Evolutionary conservation across 2,329 filamentous ascomycete species (phyloP).

Genomic region (Pezicula carpinea): DNA sequence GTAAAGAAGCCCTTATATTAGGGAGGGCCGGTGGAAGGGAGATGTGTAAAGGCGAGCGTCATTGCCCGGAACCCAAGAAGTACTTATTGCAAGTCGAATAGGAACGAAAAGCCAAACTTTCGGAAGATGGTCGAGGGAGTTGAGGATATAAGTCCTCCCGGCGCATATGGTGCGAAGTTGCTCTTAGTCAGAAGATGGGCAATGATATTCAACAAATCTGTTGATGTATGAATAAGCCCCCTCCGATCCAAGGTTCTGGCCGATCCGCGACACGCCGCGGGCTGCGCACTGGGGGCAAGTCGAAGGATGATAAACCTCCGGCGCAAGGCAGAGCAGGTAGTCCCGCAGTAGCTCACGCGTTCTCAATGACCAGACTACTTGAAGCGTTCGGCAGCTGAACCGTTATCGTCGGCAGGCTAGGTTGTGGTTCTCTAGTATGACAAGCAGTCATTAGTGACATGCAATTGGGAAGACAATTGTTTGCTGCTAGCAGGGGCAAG

Average conservation of each 20-base stretch:
- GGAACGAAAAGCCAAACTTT: constrained; percentile 4
- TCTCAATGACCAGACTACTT: constrained; percentile 16
- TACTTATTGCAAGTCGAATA: constrained; percentile 4
- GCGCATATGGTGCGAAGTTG: constrained; percentile 5
- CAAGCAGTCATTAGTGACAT: constrained; percentile 24
- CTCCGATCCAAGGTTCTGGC: constrained; percentile 12
- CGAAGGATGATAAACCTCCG: constrained; percentile 25
- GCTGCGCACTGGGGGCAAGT: constrained; percentile 20
- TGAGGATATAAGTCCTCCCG: constrained; percentile 1
- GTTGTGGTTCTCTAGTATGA: constrained; percentile 18
- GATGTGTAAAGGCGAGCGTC: constrained; percentile 16
- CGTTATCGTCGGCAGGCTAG: constrained; percentile 17
- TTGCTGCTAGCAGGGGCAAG: constrained; percentile 11
- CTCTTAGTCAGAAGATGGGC: constrained; percentile 16
- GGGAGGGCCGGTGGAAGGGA: constrained; percentile 10
- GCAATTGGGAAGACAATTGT: constrained; percentile 14
- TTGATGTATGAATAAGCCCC: constrained; percentile 6
- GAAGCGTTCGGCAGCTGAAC: constrained; percentile 25
- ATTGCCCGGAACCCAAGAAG: constrained; percentile 14
- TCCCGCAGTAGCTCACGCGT: not conserved
- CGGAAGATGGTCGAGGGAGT: not conserved
- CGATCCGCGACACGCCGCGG: constrained; percentile 22
- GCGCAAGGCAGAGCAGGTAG: constrained; percentile 18
- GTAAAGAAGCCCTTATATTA: constrained; percentile 10
- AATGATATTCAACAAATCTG: constrained; percentile 3